Conservation (phyloP, 2,329 filamentous ascomycete genomes). For the Cercospora nicotianae region DNA sequence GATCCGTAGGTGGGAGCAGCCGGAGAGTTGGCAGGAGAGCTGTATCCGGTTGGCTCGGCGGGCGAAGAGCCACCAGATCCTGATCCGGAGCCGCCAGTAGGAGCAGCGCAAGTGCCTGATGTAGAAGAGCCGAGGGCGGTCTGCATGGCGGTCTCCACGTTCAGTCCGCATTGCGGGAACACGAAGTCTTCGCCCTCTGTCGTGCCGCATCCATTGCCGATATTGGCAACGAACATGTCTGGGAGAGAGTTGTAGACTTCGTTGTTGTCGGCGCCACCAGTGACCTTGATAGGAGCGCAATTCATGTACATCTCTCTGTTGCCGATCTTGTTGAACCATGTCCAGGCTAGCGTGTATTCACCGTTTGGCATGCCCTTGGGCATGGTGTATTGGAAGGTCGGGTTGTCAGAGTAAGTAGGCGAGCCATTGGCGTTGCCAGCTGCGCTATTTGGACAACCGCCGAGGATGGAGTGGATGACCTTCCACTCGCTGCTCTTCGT, state of each 20-base stretch:
- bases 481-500: slow-evolving; percentile 71
- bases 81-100: no score
- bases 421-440: slow-evolving; percentile 39
- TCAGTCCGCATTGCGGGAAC: slow-evolving; percentile 62
- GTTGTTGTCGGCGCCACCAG: slow-evolving; percentile 46
- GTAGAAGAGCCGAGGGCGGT: slow-evolving; percentile 24
- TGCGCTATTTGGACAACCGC: slow-evolving; percentile 83
- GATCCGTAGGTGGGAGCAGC: slow-evolving; percentile 7
- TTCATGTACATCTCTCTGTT: slow-evolving; percentile 98
- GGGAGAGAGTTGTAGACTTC: slow-evolving; percentile 62
- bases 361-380: slow-evolving; percentile 73
- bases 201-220: slow-evolving; percentile 53
- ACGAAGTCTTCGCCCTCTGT: slow-evolving; percentile 54
- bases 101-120: slow-evolving; percentile 12
- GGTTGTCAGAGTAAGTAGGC: slow-evolving; percentile 29
- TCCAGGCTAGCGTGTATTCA: slow-evolving; percentile 79
- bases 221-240: slow-evolving; percentile 69
- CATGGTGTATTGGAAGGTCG: slow-evolving; percentile 69
- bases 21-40: slow-evolving; percentile 4
- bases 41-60: neutral
- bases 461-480: slow-evolving; percentile 84
- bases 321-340: slow-evolving; percentile 88
- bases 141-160: slow-evolving; percentile 15
- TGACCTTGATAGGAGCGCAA: slow-evolving; percentile 73
- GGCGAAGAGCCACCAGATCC: no score